These are phyloP conservation scores for Aspergillaceae sp. DNA, from an alignment of 2,329 filamentous ascomycete genomes.

Conservation along the genomic window DNA sequence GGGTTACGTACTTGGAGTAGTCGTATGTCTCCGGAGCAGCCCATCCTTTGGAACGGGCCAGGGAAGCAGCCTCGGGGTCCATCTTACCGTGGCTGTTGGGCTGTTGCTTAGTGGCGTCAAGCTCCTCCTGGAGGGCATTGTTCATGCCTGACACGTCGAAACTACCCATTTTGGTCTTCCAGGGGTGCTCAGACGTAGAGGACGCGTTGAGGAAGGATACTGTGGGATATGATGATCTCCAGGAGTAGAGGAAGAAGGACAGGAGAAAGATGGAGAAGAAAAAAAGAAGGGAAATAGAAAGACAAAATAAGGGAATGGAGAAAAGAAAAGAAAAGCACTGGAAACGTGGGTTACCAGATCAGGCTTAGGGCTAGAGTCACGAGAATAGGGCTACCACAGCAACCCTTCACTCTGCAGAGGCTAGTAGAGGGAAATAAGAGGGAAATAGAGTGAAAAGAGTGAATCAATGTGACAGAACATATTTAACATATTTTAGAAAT, in stretches of 20 bases:
- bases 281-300: not conserved
- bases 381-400: not conserved
- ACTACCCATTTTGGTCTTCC: slow-evolving; percentile 8
- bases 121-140: slow-evolving; percentile 13
- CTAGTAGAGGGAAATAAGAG: not conserved
- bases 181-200: too few species aligned
- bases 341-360: not conserved
- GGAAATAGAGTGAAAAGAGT: too few species aligned
- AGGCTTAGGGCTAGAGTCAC: not conserved
- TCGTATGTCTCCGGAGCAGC: slow-evolving; percentile 27
- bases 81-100: slow-evolving; percentile 11
- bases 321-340: not conserved
- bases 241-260: not conserved
- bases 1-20: slow-evolving; percentile 24
- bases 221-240: too few species aligned
- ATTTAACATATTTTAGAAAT: too few species aligned
- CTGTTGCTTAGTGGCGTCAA: not conserved
- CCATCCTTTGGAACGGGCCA: slow-evolving; percentile 35
- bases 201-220: too few species aligned
- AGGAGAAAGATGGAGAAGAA: slow-evolving; percentile 1
- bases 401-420: not conserved
- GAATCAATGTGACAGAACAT: too few species aligned
- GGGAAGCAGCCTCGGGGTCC: slow-evolving; percentile 19
- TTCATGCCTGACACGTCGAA: slow-evolving; percentile 15
- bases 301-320: not conserved